phyloP scores from a whole-genome alignment of 495 filamentous ascomycete genomes.

The Hypoxylon lenormandii region DNA sequence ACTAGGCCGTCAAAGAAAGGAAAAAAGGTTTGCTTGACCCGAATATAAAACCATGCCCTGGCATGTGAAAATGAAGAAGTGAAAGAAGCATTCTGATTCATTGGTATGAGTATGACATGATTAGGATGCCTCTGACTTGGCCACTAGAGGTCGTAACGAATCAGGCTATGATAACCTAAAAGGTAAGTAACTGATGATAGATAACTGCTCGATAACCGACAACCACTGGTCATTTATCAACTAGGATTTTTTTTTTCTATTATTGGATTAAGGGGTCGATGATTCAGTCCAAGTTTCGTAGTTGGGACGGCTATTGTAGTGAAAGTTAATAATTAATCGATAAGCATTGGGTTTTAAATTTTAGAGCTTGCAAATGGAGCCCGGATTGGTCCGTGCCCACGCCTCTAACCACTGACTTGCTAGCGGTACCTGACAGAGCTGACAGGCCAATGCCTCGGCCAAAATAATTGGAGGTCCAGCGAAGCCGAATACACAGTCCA shows the following conservation, averaged over 20 bases:
- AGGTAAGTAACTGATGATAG: neutral
- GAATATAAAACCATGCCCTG: slow-evolving; percentile 16
- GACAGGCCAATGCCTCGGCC: slow-evolving; percentile 29
- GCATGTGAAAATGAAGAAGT: slow-evolving; percentile 25
- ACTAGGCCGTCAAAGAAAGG: neutral
- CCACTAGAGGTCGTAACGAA: neutral
- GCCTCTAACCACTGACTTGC: neutral
- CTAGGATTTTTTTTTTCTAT: too few species aligned
- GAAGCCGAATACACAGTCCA: slow-evolving; percentile 12
- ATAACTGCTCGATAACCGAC: too few species aligned
- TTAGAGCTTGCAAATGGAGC: too few species aligned
- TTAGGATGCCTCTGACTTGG: neutral
- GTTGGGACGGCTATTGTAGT: neutral
- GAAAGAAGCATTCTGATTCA: neutral
- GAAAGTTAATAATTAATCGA: neutral
- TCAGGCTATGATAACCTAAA: neutral
- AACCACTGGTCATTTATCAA: too few species aligned
- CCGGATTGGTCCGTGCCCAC: neutral
- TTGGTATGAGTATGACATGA: neutral
- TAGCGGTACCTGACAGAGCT: neutral
- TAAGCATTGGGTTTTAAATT: too few species aligned
- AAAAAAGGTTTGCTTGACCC: neutral
- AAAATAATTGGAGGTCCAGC: slow-evolving; percentile 18
- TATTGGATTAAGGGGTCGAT: too few species aligned
- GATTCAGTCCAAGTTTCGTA: too few species aligned